Base-by-base conservation (phyloP, 2,329 filamentous ascomycete species). In the Xylariaceae sp. region DNA sequence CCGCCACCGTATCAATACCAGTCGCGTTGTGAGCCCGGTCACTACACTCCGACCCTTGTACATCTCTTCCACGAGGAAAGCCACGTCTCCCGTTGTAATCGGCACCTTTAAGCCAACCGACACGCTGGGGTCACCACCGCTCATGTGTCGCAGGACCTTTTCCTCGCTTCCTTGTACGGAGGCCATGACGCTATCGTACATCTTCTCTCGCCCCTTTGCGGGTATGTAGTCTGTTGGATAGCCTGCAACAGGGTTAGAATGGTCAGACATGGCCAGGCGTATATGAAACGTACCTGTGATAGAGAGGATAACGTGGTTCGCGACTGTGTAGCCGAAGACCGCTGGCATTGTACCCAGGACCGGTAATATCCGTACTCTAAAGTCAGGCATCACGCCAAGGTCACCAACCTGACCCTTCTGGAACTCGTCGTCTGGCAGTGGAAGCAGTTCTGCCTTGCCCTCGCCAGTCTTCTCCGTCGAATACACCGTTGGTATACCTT, bases 311-410 rank as follows among this genome's bases (percentile, higher is more conserved):
- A 97, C 81, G 60, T 97, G 89, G 64, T 97, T 98, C 3, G 93
- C 93, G 8, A 87, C 80, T 0, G 85, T 87, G 42, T 96, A 86
- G 8, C 93, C 93, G 62, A 98, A 98, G 1, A 97, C 84, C 2
- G 93, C 91, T 0, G 93, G 93, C 90, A 98, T 96, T 0, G 93
- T 98, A 1, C 93, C 93, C 3, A 98, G 69, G 0, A 98, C 93
- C 0, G 93, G 93, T 8, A 98, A 67, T 43, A 98, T 98, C n/a
- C 93, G 78, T 9, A 95, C 88, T 18, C 93, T 78, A 64, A 98
- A 98, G 60, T 95, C 90, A 1, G 90, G 87, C 38, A 98, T 76
- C 0, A 94, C 87, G 33, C 89, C 87, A 0, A 97, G 74, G 51
- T 96, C 90, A 19, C 85, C 84, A 0, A 97, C 89, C 15, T 81